These are phyloP conservation scores for Lecanicillium sp. DNA, from an alignment of 2,329 filamentous ascomycete species.

Conservation along the genomic window DNA sequence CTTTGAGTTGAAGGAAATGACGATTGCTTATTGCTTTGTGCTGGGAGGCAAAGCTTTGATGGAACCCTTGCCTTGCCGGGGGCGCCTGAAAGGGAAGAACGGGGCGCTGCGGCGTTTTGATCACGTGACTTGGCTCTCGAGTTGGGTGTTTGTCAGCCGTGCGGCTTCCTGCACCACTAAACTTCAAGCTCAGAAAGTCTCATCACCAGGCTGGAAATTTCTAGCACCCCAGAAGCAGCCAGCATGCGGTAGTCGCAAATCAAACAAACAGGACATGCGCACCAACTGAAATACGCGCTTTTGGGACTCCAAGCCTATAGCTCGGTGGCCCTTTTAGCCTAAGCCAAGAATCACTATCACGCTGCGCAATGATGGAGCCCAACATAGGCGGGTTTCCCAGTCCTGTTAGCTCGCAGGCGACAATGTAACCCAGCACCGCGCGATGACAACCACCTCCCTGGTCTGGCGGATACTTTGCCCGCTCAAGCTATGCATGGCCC, in stretches of 20 bases:
- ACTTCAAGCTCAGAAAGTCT: neutral
- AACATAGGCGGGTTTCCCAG: neutral
- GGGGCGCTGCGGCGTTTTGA: neutral
- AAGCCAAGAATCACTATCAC: neutral
- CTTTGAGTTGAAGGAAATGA: neutral
- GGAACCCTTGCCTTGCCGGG: neutral
- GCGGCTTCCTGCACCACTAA: neutral
- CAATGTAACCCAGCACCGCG: conserved; percentile 9
- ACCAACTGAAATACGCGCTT: too few relatives aligned
- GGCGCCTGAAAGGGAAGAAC: neutral
- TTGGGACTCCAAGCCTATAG: too few relatives aligned
- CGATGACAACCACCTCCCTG: neutral
- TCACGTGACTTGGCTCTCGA: conserved; percentile 7
- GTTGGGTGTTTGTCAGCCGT: conserved; percentile 8
- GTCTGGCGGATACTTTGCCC: neutral
- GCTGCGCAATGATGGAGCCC: conserved; percentile 6
- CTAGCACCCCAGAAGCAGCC: too few relatives aligned
- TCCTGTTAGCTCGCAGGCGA: neutral
- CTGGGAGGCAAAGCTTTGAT: conserved; percentile 10
- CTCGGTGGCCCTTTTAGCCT: too few relatives aligned
- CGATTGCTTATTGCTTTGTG: conserved; percentile 7
- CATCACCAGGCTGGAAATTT: neutral
- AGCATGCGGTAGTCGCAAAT: too few relatives aligned
- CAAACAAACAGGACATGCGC: too few relatives aligned
- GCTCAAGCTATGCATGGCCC: neutral